Base-by-base conservation (phyloP, 495 filamentous ascomycete genomes). In the Xylaria cubensis region DNA sequence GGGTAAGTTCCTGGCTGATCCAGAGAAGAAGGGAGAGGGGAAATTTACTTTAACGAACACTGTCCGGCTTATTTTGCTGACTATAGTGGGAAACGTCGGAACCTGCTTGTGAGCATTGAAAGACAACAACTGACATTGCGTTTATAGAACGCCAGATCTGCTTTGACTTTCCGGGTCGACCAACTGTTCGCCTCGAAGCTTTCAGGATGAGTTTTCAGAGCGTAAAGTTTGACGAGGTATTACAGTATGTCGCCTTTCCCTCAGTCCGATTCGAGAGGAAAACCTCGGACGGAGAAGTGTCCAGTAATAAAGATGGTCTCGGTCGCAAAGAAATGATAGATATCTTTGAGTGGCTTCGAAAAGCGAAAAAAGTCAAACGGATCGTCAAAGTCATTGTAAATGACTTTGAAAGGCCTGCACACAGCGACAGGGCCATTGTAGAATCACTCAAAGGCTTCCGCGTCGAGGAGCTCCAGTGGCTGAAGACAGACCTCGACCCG, bases 331-430 rank as follows among this genome's bases (percentile, higher is more conserved):
- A 59, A 17, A 59, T 59, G 29, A 59, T 59, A 34, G 29, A 34
- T 17, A 59, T 59, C 13, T 59, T 59, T n/a, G 32, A 59, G 17
- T 59, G 55, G 55, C 55, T 59, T 59, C 55, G 55, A 3, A 36
- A 32, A 19, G 55, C 13, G 29, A 59, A 59, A 36, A 34, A n/a
- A 2, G 55, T 59, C 29, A 59, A 36, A n/a, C 55, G 55, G 17
- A 59, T 59, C 5, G 8, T 59, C 0, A 59, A 59, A 15, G 55
- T 59, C 13, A 59, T 59, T 8, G 55, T 59, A 19, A 59, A 59
- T 59, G 55, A 59, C 32, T 59, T 59, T 36, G 55, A 59, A 36
- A 59, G 36, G 55, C 55, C 55, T n/a, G 34, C 55, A 59, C 59
- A 63, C 10, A 63, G 59, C 21, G 59, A 63, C 36, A 41, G 39